These are phyloP conservation scores for Scorias spongiosa DNA, from an alignment of 2,329 filamentous ascomycete species.

Conservation along the genomic window DNA sequence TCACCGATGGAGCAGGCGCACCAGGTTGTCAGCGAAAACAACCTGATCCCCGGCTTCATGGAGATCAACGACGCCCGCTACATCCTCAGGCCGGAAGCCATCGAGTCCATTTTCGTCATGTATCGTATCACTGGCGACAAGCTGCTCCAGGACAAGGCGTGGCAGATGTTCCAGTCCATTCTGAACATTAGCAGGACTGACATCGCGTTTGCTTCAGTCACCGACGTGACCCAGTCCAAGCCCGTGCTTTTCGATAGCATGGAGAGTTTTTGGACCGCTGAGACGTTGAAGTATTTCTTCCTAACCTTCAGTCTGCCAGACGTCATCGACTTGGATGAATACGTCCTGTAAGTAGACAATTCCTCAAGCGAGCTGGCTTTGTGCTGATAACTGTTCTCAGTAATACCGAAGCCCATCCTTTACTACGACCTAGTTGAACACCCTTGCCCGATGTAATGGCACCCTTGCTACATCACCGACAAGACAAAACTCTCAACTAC, in stretches of 20 bases:
- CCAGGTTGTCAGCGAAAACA: constrained; percentile 24
- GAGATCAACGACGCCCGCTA: constrained; percentile 42
- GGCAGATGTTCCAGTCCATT: constrained; percentile 56
- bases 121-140: constrained; percentile 55
- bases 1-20: constrained; percentile 5
- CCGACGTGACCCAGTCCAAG: constrained; percentile 42
- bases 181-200: constrained; percentile 43
- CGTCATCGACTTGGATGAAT: constrained; percentile 39
- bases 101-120: constrained; percentile 65
- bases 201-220: constrained; percentile 48
- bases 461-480: too few relatives aligned
- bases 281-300: constrained; percentile 54
- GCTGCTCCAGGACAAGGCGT: constrained; percentile 51
- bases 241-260: constrained; percentile 39
- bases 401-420: neutral
- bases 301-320: constrained; percentile 46
- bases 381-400: neutral
- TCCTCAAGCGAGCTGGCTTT: too few relatives aligned
- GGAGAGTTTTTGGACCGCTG: constrained; percentile 56
- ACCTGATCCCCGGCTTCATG: constrained; percentile 39
- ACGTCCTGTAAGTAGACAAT: neutral
- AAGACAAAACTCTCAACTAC: too few relatives aligned
- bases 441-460: too few relatives aligned
- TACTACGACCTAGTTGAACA: neutral
- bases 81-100: constrained; percentile 57